Percentiles rank a stretch among this genome's conserved stretches.
Conservation (phyloP, 257 asterid species). For the Solanum corneliomulleri region DNA sequence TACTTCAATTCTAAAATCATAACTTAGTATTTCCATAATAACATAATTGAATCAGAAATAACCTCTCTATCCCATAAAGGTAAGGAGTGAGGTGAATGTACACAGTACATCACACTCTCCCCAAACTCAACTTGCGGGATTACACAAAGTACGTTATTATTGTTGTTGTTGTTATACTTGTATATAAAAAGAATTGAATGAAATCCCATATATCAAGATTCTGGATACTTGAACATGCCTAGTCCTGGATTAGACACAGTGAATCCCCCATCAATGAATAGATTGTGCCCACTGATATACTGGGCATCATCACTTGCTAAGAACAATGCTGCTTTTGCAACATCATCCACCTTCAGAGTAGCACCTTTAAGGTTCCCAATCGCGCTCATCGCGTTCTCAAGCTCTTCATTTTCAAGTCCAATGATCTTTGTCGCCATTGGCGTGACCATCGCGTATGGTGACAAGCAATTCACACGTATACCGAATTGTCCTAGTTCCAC, state of each 20-base stretch:
- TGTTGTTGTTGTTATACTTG: neutral
- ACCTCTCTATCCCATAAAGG: neutral
- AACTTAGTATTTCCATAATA: neutral
- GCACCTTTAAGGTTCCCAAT: conserved; percentile 27
- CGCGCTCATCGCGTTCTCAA: conserved; percentile 4
- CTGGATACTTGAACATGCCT: conserved; percentile 13
- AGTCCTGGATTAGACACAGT: conserved; percentile 15
- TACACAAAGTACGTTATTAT: neutral
- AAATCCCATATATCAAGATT: neutral
- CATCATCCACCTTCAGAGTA: conserved; percentile 19
- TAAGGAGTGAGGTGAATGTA: neutral
- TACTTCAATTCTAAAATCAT: neutral
- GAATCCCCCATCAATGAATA: conserved; percentile 47
- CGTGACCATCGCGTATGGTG: conserved; percentile 33
- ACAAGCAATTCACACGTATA: conserved; percentile 39
- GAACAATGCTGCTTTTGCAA: conserved; percentile 46
- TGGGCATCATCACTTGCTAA: conserved; percentile 44
- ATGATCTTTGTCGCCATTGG: conserved; percentile 10
- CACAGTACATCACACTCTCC: neutral
- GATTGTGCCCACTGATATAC: conserved; percentile 48
- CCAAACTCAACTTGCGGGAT: neutral
- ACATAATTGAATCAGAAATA: neutral
- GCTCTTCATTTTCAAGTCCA: conserved; percentile 18
- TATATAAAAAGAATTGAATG: no score
- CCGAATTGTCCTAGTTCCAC: conserved; percentile 44